Base-by-base conservation (phyloP, 2,329 filamentous ascomycete species). In the Colletotrichum sp. region DNA sequence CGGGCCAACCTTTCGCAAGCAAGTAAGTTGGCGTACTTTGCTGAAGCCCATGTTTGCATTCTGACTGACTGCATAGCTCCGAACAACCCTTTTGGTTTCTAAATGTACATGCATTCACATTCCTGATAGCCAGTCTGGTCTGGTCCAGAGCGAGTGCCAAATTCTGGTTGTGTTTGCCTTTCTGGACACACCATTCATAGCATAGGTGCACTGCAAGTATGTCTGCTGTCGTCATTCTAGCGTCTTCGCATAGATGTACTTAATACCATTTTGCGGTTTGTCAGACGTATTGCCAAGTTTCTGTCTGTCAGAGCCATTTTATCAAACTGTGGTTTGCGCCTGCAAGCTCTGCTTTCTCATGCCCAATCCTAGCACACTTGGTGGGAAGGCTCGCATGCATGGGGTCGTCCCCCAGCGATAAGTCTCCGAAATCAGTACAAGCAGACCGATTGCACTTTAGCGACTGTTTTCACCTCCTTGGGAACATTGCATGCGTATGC, bases 1-100 rank as follows among this genome's bases (percentile, higher is more conserved):
- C 93, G 95, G 88, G 97, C 97, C 72, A 98, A 99, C 84, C 90
- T 99, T 79, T 90, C 95, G 69, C 95, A 98, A 92, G 97, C 97
- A 82, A 99, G 96, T 99, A 93, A 94, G 96, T 96, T 16, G 15
- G 19, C 55, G 55, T 27, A 29, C 55, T 64, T 44, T 29, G 19
- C n/a, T 39, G n/a, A 12, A 61, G 5, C 65, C 32, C 63, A 13
- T 27, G 27, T 30, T 15, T 15, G 8, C 49, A 34, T 49, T 8
- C 15, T 15, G 8, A 63, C 78, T 82, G 61, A 83, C 72, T 16
- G 59, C 19, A 49, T 6, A 90, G 89, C 89, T 34, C 89, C 89
- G 15, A 84, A 90, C 77, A 90, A 90, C 77, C 89, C 89, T 2
- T 90, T 90, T 78, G 89, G 89, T 27, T 90, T 90, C 78, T 88